Evolutionary conservation across 208 protist genomes (phyloP).

Genomic region (Vickermania spadyakhi): DNA sequence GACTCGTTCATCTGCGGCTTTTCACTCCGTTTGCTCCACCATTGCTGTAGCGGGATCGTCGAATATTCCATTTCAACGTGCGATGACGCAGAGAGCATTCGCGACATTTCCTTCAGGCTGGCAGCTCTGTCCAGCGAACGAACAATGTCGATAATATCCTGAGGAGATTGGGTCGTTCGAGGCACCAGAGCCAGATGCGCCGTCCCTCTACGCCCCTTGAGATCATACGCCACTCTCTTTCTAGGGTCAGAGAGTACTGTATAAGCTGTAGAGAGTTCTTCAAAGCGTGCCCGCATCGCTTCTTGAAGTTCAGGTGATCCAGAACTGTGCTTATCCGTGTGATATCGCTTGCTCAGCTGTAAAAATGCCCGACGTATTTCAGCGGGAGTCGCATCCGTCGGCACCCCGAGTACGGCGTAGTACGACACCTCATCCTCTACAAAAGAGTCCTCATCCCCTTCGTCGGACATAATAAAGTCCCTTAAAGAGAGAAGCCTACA

Average conservation of each 20-base stretch:
- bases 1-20: background rate
- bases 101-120: constrained; percentile 36
- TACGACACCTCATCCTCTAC: constrained; percentile 30
- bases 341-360: constrained; percentile 69
- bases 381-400: constrained; percentile 29
- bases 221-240: constrained; percentile 75
- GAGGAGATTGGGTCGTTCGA: constrained; percentile 11
- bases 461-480: too few species aligned
- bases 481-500: too few species aligned
- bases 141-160: constrained; percentile 54
- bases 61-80: constrained; percentile 39
- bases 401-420: constrained; percentile 63
- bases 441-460: too few species aligned
- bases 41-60: constrained; percentile 22
- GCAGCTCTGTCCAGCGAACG: constrained; percentile 50
- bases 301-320: constrained; percentile 25
- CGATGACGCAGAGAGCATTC: constrained; percentile 48
- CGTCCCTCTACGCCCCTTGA: constrained; percentile 26
- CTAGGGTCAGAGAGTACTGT: constrained; percentile 58
- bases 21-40: background rate
- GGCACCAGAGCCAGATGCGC: constrained; percentile 56
- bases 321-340: constrained; percentile 74
- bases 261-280: constrained; percentile 75
- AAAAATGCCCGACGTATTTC: constrained; percentile 72
- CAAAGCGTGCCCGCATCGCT: constrained; percentile 73